phyloP scores from a whole-genome alignment of 2,329 filamentous ascomycete species.

The Lachnellula subtilissima region DNA sequence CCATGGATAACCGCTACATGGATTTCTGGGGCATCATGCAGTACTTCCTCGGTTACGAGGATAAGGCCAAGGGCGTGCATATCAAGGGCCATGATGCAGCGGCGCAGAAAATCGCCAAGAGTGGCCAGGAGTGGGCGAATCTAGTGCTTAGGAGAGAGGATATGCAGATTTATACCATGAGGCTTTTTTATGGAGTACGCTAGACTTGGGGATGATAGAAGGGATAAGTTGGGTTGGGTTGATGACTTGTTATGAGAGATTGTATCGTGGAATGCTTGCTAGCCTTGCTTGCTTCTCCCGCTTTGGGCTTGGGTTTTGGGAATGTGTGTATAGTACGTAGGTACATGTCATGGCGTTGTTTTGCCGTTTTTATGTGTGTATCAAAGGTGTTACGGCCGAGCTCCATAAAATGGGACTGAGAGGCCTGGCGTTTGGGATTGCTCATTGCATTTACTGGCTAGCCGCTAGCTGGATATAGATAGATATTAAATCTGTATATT shows the following conservation, averaged over 20 bases:
- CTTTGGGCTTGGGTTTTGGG: too few species aligned
- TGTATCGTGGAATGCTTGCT: not conserved
- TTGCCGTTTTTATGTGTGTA: too few species aligned
- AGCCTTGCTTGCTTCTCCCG: not conserved
- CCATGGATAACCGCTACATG: slow-evolving; percentile 70
- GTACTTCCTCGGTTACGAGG: slow-evolving; percentile 65
- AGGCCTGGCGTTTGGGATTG: too few species aligned
- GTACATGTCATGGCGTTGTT: too few species aligned
- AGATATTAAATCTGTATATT: too few species aligned
- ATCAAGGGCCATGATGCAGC: slow-evolving; percentile 41
- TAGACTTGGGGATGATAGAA: slow-evolving; percentile 31
- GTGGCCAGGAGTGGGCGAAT: slow-evolving; percentile 67
- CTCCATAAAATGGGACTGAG: too few species aligned
- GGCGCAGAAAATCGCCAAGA: slow-evolving; percentile 60
- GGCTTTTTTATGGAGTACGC: slow-evolving; percentile 62
- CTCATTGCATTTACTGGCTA: too few species aligned
- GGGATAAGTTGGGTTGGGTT: slow-evolving; percentile 33
- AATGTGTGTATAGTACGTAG: too few species aligned
- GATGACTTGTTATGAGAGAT: slow-evolving; percentile 19
- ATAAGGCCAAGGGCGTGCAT: slow-evolving; percentile 27
- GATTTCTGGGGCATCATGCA: slow-evolving; percentile 72
- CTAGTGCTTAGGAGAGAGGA: slow-evolving; percentile 68
- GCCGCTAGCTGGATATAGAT: too few species aligned
- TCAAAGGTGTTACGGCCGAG: too few species aligned
- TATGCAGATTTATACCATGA: slow-evolving; percentile 57